Evolutionary conservation across 331 rosid genomes (phyloP).

Genomic region (Phaseolus coccineus): DNA sequence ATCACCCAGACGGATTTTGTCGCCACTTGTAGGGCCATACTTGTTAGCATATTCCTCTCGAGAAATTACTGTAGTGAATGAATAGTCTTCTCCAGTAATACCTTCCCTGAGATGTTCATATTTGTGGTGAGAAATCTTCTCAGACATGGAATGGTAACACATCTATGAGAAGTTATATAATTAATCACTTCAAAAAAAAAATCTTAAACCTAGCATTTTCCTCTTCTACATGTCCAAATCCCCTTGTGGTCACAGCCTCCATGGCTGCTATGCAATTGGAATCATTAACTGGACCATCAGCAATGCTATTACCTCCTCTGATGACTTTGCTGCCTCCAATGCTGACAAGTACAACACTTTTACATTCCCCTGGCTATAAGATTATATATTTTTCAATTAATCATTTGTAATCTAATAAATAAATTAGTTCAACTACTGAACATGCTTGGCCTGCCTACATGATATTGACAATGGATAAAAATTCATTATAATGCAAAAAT

Average conservation of each 20-base stretch:
- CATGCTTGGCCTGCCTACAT: conserved; percentile 19
- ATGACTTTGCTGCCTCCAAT: conserved; percentile 82
- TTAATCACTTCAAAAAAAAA: conserved; percentile 32
- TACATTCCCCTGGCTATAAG: conserved; percentile 86
- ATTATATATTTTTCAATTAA: conserved; percentile 45
- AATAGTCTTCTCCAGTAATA: conserved; percentile 59
- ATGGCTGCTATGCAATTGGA: conserved; percentile 55
- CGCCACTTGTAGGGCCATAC: conserved; percentile 92
- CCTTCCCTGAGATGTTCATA: conserved; percentile 81
- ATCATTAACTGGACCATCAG: conserved; percentile 67
- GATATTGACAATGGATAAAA: conserved; percentile 18
- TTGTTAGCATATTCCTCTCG: conserved; percentile 78
- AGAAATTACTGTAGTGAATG: conserved; percentile 61
- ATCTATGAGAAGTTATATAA: conserved; percentile 17
- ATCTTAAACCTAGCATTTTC: conserved; percentile 65
- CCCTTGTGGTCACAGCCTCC: conserved; percentile 57
- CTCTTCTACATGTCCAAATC: conserved; percentile 63
- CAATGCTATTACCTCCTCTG: conserved; percentile 85
- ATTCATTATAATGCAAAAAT: background rate
- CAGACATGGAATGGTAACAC: conserved; percentile 32
- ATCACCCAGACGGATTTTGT: conserved; percentile 93
- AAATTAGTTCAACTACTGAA: conserved; percentile 30
- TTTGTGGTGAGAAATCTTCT: conserved; percentile 49
- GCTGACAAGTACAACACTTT: conserved; percentile 75
- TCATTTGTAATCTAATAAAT: conserved; percentile 36